Conservation (phyloP, 1,284 basidiomycete species). For the Inonotus obliquus region DNA sequence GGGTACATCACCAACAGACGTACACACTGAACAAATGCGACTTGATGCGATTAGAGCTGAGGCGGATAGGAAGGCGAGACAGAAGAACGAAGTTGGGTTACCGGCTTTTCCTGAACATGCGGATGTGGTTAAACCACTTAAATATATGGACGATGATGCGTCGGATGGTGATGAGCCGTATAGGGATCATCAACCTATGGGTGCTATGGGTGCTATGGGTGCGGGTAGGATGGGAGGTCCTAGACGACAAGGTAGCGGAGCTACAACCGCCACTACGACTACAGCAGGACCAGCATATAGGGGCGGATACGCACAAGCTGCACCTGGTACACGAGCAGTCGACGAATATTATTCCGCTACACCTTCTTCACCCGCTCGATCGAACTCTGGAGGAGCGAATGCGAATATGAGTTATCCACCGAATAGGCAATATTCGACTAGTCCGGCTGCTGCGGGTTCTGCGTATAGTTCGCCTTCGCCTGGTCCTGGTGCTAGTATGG, state of each 20-base stretch:
- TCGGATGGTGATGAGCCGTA: conserved; percentile 24
- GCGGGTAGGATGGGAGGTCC: conserved; percentile 26
- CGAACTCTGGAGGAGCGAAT: conserved; percentile 26
- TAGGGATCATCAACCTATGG: conserved; percentile 11
- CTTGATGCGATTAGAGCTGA: conserved; percentile 80
- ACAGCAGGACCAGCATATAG: conserved; percentile 30
- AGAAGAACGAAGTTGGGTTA: conserved; percentile 60
- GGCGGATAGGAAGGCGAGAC: conserved; percentile 69
- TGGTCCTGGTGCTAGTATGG: conserved; percentile 20
- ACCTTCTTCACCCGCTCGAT: conserved; percentile 22
- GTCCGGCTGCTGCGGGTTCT: conserved; percentile 32
- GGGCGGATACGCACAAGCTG: conserved; percentile 59
- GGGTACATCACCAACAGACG: too few species aligned
- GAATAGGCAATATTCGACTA: conserved; percentile 30
- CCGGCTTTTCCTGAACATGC: conserved; percentile 66
- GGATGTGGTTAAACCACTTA: conserved; percentile 54
- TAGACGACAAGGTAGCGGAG: conserved; percentile 30
- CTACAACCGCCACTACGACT: background rate
- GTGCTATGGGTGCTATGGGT: too few species aligned
- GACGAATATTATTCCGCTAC: conserved; percentile 65
- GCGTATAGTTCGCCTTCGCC: conserved; percentile 39
- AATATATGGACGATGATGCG: conserved; percentile 38
- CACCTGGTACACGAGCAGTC: conserved; percentile 60
- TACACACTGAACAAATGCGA: conserved; percentile 60
- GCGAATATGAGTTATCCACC: conserved; percentile 41